Base-by-base conservation (phyloP, 768 basidiomycete genomes). In the Termitomyces titanicus region DNA sequence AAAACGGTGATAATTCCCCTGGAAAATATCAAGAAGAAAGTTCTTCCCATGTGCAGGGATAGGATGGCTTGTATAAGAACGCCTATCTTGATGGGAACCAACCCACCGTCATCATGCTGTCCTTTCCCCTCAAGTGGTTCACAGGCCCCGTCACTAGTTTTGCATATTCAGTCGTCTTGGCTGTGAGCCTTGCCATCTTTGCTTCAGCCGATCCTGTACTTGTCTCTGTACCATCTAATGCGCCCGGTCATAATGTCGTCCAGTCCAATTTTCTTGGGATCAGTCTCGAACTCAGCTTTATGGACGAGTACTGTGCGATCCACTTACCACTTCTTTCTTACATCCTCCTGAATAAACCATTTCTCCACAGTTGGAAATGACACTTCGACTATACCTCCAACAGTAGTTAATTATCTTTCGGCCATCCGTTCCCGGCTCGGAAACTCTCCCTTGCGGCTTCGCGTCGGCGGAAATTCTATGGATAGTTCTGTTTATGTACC, bases 241-340 rank as follows among this genome's bases (percentile, higher is more conserved):
- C 76, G 9, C 59, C 75, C 1, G 62, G 68, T 1, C 60, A 55
- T 39, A 69, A 75, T 67, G 72, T 73, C 37, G 79, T 82, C 2
- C 66, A 71, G 40, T 66, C 74, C 10, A 84, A 83, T 63, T 88
- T 86, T 58, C 66, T 87, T 11, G 87, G 87, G 8, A 80, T 87
- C 64, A 82, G 79, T 46, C 72, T 86, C 57, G 86, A 88, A 66
- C 72, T 89, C 46, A 81, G 80, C 47, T 83, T 83, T 54, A 75
- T 86, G 54, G 74, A 81, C 61, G 71, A 78, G 57, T 80, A 86
- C 63, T 78, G 81, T 79, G 49, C 53, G 76, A 18, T 45, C 2
- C n/a, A n/a, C n/a, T n/a, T 27, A 33, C 42, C 42, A 27, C 18
- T 17, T 45, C 8, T 5, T 29, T 9, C 20, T 44, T 55, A 29